Percentiles rank a stretch among this genome's conserved stretches.
phyloP scores from a whole-genome alignment of 2,329 filamentous ascomycete genomes.

The Arachnomyces sp. region DNA sequence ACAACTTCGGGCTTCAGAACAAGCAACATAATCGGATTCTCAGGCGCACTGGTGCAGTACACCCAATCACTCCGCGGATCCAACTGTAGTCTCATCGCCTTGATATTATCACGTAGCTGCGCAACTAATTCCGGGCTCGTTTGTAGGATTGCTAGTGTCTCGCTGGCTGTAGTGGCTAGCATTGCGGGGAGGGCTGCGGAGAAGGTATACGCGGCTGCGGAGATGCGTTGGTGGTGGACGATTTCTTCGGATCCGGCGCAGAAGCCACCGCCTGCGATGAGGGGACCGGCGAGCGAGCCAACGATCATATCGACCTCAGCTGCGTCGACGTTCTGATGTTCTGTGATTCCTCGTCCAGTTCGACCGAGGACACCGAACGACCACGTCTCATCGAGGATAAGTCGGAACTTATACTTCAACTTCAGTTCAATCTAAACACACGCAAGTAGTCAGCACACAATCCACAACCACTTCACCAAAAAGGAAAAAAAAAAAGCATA shows the following conservation, averaged over 20 bases:
- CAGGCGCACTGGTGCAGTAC: conserved; percentile 64
- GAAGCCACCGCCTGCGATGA: conserved; percentile 91
- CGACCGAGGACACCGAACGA: conserved; percentile 91
- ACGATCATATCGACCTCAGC: conserved; percentile 95
- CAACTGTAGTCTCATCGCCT: conserved; percentile 73
- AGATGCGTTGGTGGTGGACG: conserved; percentile 91
- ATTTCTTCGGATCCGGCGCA: conserved; percentile 88
- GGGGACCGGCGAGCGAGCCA: conserved; percentile 78
- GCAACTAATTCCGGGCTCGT: conserved; percentile 73
- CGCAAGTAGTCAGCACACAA: conserved; percentile 1
- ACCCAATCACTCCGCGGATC: conserved; percentile 94
- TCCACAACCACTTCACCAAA: conserved; percentile 6
- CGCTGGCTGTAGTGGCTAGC: conserved; percentile 88
- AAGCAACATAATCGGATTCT: conserved; percentile 82
- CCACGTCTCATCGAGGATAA: conserved; percentile 96
- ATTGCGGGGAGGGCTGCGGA: conserved; percentile 91
- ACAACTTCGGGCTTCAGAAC: conserved; percentile 78
- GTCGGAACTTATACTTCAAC: conserved; percentile 92
- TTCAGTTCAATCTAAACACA: conserved; percentile 69
- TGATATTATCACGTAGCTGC: conserved; percentile 77
- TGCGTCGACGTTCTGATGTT: conserved; percentile 92
- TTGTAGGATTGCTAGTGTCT: conserved; percentile 78
- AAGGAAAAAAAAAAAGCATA: conserved; percentile 35
- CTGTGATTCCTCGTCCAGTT: conserved; percentile 84
- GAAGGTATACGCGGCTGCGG: conserved; percentile 86